phyloP scores from a whole-genome alignment of 2,329 filamentous ascomycete genomes.

The Monosporascus sp. region DNA sequence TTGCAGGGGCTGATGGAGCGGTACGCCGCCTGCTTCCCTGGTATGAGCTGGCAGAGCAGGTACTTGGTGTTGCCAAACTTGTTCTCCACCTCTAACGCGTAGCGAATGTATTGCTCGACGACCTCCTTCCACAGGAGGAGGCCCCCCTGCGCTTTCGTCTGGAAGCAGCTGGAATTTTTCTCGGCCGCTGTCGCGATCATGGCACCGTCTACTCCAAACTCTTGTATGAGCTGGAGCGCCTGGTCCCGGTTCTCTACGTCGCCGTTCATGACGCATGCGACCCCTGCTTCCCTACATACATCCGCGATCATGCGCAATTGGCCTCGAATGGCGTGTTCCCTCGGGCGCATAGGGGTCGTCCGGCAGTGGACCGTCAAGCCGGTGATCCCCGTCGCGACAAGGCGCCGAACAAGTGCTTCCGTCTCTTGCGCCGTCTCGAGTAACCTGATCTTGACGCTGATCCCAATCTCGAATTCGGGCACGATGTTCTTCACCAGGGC shows the following conservation, averaged over 20 bases:
- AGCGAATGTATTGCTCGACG: conserved; percentile 68
- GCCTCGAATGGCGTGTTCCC: conserved; percentile 79
- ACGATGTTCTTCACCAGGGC: conserved; percentile 75
- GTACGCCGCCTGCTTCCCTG: conserved; percentile 66
- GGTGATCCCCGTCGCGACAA: conserved; percentile 85
- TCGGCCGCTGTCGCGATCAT: conserved; percentile 97
- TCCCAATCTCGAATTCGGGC: conserved; percentile 76
- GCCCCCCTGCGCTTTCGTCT: conserved; percentile 62
- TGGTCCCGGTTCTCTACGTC: conserved; percentile 76
- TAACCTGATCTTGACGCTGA: conserved; percentile 94
- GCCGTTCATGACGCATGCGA: conserved; percentile 93
- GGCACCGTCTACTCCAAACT: conserved; percentile 85
- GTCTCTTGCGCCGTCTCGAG: conserved; percentile 74
- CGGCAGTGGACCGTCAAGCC: conserved; percentile 92
- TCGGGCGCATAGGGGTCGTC: conserved; percentile 89
- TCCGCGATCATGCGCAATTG: conserved; percentile 80
- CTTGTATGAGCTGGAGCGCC: conserved; percentile 62
- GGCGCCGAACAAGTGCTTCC: conserved; percentile 66
- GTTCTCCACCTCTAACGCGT: conserved; percentile 74
- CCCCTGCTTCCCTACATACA: conserved; percentile 76
- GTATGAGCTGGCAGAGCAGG: conserved; percentile 77
- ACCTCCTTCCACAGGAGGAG: conserved; percentile 70
- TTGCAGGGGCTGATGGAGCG: conserved; percentile 58
- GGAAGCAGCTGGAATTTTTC: conserved; percentile 85
- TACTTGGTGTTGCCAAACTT: conserved; percentile 92